Conservation (phyloP, 2,329 filamentous ascomycete genomes). For the Claviceps citrina region DNA sequence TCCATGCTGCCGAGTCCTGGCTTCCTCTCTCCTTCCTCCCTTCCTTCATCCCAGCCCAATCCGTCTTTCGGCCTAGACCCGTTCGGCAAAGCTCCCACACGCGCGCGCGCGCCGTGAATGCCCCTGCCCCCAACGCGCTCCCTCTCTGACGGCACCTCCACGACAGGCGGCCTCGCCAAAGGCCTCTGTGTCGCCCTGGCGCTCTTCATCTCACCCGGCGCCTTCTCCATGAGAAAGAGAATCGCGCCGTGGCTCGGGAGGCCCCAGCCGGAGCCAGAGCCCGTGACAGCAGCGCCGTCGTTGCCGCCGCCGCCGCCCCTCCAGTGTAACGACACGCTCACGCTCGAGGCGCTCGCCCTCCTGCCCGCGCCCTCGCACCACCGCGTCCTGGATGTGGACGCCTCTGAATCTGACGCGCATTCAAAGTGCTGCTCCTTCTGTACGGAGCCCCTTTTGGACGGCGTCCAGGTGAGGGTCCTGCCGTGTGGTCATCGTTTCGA, state of each 20-base stretch:
- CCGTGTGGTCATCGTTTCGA: conserved; percentile 4
- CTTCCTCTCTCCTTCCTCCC: too few relatives aligned
- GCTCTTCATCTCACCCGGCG: background rate
- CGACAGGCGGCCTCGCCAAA: background rate
- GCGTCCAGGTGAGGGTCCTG: conserved; percentile 1
- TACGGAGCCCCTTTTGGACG: conserved; percentile 1
- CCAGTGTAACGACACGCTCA: background rate
- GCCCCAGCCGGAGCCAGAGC: background rate
- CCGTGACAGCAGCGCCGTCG: too few relatives aligned
- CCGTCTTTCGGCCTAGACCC: too few relatives aligned
- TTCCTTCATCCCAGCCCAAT: too few relatives aligned
- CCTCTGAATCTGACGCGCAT: background rate
- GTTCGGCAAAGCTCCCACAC: too few relatives aligned
- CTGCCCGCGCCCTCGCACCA: background rate
- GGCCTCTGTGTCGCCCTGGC: background rate
- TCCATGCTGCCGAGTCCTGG: too few relatives aligned
- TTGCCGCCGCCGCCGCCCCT: too few relatives aligned
- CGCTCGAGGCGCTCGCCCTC: background rate
- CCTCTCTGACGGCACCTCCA: background rate
- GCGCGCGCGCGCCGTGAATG: too few relatives aligned
- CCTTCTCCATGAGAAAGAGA: background rate
- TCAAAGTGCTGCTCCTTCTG: conserved; percentile 3
- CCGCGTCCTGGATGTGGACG: background rate
- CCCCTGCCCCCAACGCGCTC: background rate
- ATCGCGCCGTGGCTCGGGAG: background rate